Evolutionary conservation across 306 rosid species (phyloP), one percentile per base, ranked within the genome.

Genomic region (Psophocarpus tetragonolobus): DNA sequence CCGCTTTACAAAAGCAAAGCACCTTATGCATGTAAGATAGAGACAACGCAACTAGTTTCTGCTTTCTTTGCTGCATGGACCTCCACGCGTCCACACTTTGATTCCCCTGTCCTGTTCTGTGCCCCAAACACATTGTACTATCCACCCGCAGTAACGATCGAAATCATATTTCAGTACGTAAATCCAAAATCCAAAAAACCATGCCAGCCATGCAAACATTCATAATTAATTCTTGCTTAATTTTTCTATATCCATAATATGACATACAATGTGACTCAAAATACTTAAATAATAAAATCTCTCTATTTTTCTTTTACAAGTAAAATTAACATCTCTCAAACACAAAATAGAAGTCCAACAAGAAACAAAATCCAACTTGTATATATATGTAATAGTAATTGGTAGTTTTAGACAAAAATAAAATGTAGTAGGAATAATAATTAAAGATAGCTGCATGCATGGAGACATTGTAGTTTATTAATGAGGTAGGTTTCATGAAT

Each of bases 401-500:
- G 1, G 32, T 15, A 2, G 60, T 2, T 71, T 15, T 24, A 10
- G 26, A 24, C 29, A 6, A 12, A 2, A 15, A 63, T 4, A 78
- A 73, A 57, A 42, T 5, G 14, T 4, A 32, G 2, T 3, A 63
- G 5, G 48, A 70, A 70, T n/a, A 23, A 47, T 30, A 10, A 14
- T 4, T 2, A 56, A 36, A 38, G 71, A 65, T 36, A 36, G n/a
- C n/a, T n/a, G n/a, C 50, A 38, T 63, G 58, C 39, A 23, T 58
- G 15, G 18, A 75, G 68, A 71, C 54, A 39, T 48, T 8, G 60
- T 57, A 71, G n/a, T 51, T 58, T 51, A 54, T 66, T 35, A 27
- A 23, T 39, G 12, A 38, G 18, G 12, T n/a, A 60, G 27, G 53
- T 2, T 54, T 90, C 85, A 92, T 30, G 87, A 60, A 72, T 94